A percentile compares a stretch with the other conserved stretches of the same genome.
phyloP scores from a whole-genome alignment of 805 yeast species.

The Candida oleophila region DNA sequence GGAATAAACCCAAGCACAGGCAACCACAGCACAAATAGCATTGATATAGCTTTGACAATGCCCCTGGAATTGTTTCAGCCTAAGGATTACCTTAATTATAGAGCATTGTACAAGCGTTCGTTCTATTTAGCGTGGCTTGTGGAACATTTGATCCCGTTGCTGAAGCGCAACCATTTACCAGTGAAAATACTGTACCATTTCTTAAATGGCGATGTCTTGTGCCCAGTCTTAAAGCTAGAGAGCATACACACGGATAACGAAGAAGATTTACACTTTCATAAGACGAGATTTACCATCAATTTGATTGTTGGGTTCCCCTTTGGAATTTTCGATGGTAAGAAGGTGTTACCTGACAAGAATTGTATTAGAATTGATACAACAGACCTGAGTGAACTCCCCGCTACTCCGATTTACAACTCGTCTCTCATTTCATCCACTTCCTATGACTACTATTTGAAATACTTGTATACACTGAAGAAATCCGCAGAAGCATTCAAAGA shows the following conservation, averaged over 20 bases:
- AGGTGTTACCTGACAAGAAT: conserved; percentile 76
- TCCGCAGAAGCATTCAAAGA: conserved; percentile 79
- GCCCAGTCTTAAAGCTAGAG: conserved; percentile 70
- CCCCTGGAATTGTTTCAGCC: conserved; percentile 72
- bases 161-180: conserved; percentile 57
- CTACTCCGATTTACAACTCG: conserved; percentile 88
- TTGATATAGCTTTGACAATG: conserved; percentile 84
- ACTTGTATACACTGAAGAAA: conserved; percentile 71
- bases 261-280: conserved; percentile 54
- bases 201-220: conserved; percentile 71
- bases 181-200: conserved; percentile 62
- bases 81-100: conserved; percentile 86
- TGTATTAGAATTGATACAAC: conserved; percentile 67
- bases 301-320: conserved; percentile 72
- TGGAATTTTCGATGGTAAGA: conserved; percentile 69
- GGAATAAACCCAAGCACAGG: conserved; percentile 43
- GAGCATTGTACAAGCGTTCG: conserved; percentile 87
- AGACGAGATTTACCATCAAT: conserved; percentile 70
- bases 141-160: conserved; percentile 53
- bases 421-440: conserved; percentile 70
- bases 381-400: conserved; percentile 38
- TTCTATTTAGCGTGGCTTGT: conserved; percentile 82
- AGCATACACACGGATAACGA: conserved; percentile 50
- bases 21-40: conserved; percentile 35
- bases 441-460: conserved; percentile 69